Evolutionary conservation across 768 basidiomycete genomes (phyloP).

Genomic region (Boletus edulis): DNA sequence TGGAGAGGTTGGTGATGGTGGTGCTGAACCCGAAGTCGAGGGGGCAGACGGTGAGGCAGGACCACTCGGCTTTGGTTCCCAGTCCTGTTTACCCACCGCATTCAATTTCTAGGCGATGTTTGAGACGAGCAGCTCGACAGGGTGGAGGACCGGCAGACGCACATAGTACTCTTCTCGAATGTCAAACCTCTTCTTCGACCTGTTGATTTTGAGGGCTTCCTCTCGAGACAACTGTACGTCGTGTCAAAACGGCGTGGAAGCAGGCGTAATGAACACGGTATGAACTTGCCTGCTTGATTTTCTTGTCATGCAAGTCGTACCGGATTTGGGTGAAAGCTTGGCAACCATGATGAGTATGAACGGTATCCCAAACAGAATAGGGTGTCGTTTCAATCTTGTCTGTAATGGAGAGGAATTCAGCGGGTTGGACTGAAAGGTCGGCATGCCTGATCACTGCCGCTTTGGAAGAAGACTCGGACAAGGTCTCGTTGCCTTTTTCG

Average conservation of each 20-base stretch:
- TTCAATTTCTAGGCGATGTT: conserved; percentile 50
- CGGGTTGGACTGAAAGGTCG: too few species aligned
- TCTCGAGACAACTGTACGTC: conserved; percentile 62
- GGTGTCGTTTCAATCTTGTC: conserved; percentile 55
- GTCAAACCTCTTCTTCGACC: conserved; percentile 77
- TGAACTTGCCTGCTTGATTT: conserved; percentile 60
- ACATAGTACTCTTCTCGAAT: conserved; percentile 96
- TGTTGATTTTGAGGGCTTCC: conserved; percentile 72
- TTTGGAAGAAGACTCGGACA: too few species aligned
- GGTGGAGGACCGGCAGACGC: conserved; percentile 35
- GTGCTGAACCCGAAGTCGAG: too few species aligned
- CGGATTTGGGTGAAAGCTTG: conserved; percentile 83
- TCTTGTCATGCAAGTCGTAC: conserved; percentile 85
- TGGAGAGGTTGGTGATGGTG: too few species aligned
- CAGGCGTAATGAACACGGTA: too few species aligned
- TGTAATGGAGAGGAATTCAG: conserved; percentile 8
- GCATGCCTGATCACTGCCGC: conserved; percentile 33
- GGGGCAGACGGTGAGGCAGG: too few species aligned
- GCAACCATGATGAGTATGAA: conserved; percentile 83
- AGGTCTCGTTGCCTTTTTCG: conserved; percentile 14
- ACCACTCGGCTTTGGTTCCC: conserved; percentile 65
- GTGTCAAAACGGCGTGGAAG: background rate
- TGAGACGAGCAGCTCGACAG: background rate
- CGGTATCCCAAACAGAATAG: conserved; percentile 79
- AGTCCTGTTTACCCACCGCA: conserved; percentile 62